Base-by-base conservation (phyloP, 2,329 filamentous ascomycete species). In the Nigrospora sphaerica region DNA sequence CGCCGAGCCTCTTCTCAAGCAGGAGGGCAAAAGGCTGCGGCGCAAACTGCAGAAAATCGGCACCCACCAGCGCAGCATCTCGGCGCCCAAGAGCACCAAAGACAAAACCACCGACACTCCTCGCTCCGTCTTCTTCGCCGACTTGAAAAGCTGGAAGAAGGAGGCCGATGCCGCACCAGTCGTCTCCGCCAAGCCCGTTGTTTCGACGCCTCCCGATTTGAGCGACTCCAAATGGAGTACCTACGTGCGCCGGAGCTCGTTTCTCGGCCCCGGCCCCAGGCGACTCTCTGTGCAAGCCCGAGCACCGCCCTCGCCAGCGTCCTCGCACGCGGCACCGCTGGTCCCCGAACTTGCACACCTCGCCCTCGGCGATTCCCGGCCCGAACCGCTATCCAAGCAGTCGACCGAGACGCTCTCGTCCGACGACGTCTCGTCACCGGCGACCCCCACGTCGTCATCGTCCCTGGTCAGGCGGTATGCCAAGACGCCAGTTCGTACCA, bases 401-500 rank as follows among this genome's bases (percentile, higher is more conserved):
- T 37, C 42, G 4, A 43, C 54, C 39, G 54, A 53, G 42, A 52
- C 47, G 44, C 42, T 31, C 14, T 44, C 45, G 9, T 28, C 38
- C 9, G 45, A 39, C 28, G 32, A 31, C 16, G 42, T 43, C 19
- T 38, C 31, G n/a, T 40, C 46, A n/a, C 49, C 47, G 34, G 42
- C 62, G 3, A 51, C 57, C 34, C 58, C 56, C 3, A 53, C 55
- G 3, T 38, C 45, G 3, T 44, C 57, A n/a, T 53, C 59, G 2
- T 46, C 50, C 3, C 46, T 52, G 6, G 63, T 62, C 7, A 67
- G 72, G 46, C 68, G 71, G 31, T 70, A 71, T 44, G 72, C 73
- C 35, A 78, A 77, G 57, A 78, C 74, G 2, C 75, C 74, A 0
- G 71, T 77, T 18, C 66, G 66, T 37, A 62, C 63, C 11, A 72